Evolutionary conservation across 2,329 filamentous ascomycete genomes (phyloP), one percentile per base, ranked within the genome.

Genomic region (Capronia epimyces): DNA sequence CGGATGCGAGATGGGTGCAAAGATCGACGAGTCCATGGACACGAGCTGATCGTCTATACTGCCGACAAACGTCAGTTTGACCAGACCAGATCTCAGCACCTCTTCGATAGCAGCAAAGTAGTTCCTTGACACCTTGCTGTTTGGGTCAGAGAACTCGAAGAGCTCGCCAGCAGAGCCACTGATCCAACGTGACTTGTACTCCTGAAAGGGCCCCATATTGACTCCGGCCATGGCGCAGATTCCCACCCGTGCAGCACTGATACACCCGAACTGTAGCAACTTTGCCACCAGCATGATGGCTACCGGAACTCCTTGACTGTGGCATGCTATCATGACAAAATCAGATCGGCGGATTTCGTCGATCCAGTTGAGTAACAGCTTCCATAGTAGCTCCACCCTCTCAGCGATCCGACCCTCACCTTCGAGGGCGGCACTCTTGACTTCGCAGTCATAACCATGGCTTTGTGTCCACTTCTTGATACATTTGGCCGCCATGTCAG

Each of bases 31-130:
- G 81, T 96, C 91, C 65, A 98, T 75, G 3, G 90, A 91, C 12
- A 98, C 90, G 2, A 98, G 76, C 68, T 98, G 93, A 67, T 98
- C 93, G 66, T 98, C 93, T 45, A 98, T 94, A 67, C 90, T 96
- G 47, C 91, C 91, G 52, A 95, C 78, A 66, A 90, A 96, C 0
- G 89, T 86, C 43, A 97, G 81, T 34, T 88, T 81, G 12, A 87
- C 87, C 4, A 37, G 34, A 10, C 90, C 89, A 62, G 88, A 85
- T 13, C 83, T 78, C 5, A 98, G 73, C 1, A 86, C 84, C 8
- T 80, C 79, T 62, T 86, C 82, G 2, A 97, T 71, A 0, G 89
- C 82, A 22, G 82, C 75, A 61, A 88, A 82, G 60, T 96, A 94
- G 59, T 87, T 81, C 62, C 85, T 84, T 0, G 89, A 91, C 10